Percentiles rank a stretch among this genome's conserved stretches.
Conservation (phyloP, 1,284 basidiomycete species). For the Cystobasidium slooffiae region DNA sequence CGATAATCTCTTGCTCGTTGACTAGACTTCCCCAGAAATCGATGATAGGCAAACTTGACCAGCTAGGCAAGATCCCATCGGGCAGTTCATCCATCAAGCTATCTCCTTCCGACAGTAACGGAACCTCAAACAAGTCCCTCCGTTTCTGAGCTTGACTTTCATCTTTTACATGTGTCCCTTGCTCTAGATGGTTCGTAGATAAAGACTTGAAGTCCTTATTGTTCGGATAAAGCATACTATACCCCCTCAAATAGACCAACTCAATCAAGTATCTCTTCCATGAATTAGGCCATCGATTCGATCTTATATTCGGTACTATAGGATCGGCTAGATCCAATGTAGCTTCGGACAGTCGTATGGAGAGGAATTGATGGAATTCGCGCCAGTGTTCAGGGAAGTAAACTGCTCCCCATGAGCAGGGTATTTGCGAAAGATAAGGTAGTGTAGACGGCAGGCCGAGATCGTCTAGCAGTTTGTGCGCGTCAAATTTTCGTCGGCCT, state of each 20-base stretch:
- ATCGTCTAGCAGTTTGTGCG: slow-evolving; percentile 64
- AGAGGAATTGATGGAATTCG: slow-evolving; percentile 76
- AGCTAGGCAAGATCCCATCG: slow-evolving; percentile 62
- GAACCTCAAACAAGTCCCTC: slow-evolving; percentile 68
- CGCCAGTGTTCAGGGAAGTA: slow-evolving; percentile 85
- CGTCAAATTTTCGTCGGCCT: slow-evolving; percentile 71
- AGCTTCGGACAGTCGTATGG: slow-evolving; percentile 64
- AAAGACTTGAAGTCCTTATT: slow-evolving; percentile 70
- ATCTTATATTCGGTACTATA: slow-evolving; percentile 73
- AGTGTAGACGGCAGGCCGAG: slow-evolving; percentile 61
- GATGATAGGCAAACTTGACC: slow-evolving; percentile 66
- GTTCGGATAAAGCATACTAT: slow-evolving; percentile 84
- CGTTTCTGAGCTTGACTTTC: slow-evolving; percentile 60
- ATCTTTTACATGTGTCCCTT: slow-evolving; percentile 72
- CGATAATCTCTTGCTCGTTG: slow-evolving; percentile 60
- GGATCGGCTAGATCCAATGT: slow-evolving; percentile 60
- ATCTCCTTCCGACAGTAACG: slow-evolving; percentile 63
- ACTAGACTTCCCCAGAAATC: slow-evolving; percentile 69
- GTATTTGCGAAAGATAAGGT: slow-evolving; percentile 79
- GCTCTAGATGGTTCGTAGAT: slow-evolving; percentile 81
- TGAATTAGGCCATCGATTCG: slow-evolving; percentile 74
- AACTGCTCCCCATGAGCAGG: slow-evolving; percentile 86
- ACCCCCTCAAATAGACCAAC: slow-evolving; percentile 74
- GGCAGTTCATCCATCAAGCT: slow-evolving; percentile 66
- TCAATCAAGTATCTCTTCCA: slow-evolving; percentile 90